These are phyloP conservation scores for Graphilbum fragrans DNA, from an alignment of 2,329 filamentous ascomycete genomes.

Conservation along the genomic window DNA sequence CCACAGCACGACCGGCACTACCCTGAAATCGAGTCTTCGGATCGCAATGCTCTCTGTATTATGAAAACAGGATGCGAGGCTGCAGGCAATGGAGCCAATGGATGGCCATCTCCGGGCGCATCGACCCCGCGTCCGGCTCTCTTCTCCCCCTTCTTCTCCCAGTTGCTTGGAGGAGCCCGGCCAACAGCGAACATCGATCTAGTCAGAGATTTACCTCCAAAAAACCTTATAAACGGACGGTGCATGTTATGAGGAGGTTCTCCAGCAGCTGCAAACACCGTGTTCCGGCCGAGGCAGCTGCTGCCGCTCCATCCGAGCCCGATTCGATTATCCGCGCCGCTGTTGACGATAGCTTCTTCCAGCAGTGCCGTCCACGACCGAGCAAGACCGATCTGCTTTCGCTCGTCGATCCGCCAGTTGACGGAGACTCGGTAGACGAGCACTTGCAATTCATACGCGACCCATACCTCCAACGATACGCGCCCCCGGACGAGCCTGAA, in stretches of 20 bases:
- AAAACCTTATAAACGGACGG: not conserved
- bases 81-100: not conserved
- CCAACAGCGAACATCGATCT: no score
- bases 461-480: constrained; percentile 42
- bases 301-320: not conserved
- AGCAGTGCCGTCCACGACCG: constrained; percentile 2
- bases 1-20: no score
- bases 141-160: constrained; percentile 9
- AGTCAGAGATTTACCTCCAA: not conserved
- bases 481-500: constrained; percentile 33
- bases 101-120: not conserved
- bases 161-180: constrained; percentile 2
- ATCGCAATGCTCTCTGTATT: not conserved
- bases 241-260: not conserved
- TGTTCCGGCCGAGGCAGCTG: not conserved
- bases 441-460: constrained; percentile 39
- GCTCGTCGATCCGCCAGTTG: constrained; percentile 37
- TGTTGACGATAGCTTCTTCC: constrained; percentile 1
- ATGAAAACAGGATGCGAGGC: not conserved
- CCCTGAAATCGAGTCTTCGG: not conserved
- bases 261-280: not conserved
- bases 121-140: constrained; percentile 10
- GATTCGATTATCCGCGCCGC: not conserved
- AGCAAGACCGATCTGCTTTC: constrained; percentile 34
- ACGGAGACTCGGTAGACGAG: constrained; percentile 36